phyloP scores from a whole-genome alignment of 345 rosid genomes.

The Citropsis articulata region DNA sequence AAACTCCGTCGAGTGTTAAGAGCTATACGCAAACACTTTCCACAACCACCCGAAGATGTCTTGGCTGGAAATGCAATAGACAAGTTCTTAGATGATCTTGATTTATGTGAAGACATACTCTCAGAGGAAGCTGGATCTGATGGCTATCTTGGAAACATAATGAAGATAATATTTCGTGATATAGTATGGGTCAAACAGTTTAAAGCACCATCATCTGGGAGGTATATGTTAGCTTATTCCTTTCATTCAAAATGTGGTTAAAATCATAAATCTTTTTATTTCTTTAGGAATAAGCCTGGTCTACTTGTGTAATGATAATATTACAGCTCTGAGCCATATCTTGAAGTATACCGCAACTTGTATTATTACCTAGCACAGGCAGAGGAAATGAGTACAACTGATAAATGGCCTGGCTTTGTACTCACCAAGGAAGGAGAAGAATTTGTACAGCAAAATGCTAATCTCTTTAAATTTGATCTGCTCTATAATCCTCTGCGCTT shows the following conservation, averaged over 20 bases:
- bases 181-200: conserved; percentile 62
- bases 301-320: conserved; percentile 22
- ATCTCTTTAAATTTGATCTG: conserved; percentile 83
- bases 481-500: conserved; percentile 84
- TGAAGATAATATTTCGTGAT: conserved; percentile 56
- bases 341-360: conserved; percentile 80
- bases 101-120: conserved; percentile 80
- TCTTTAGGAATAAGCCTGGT: conserved; percentile 15
- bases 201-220: conserved; percentile 46
- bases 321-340: conserved; percentile 82
- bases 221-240: conserved; percentile 37
- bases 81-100: conserved; percentile 79
- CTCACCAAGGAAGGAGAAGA: conserved; percentile 98
- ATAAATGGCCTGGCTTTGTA: conserved; percentile 98
- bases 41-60: conserved; percentile 87
- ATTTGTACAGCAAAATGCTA: conserved; percentile 89
- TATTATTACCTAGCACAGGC: conserved; percentile 85
- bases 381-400: conserved; percentile 94
- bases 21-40: conserved; percentile 91
- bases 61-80: conserved; percentile 76
- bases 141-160: conserved; percentile 70
- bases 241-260: conserved; percentile 11
- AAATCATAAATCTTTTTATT: conserved; percentile 10
- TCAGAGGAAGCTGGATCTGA: conserved; percentile 85
- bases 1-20: conserved; percentile 96